Base-by-base conservation (phyloP, 169 alveolate genomes). In the Babesia gibsoni region DNA sequence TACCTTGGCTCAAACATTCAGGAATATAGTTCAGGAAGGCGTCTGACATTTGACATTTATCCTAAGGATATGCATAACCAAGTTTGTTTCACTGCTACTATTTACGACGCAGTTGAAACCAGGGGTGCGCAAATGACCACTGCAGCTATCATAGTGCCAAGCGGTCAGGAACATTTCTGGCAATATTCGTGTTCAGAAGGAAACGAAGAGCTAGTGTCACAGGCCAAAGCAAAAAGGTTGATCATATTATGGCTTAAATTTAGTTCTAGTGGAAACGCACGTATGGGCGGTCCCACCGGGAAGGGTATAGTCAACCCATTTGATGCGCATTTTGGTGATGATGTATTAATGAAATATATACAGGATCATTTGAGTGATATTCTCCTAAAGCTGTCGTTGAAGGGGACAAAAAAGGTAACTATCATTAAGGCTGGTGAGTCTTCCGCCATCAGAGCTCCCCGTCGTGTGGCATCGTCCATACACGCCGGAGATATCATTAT, bases 101-200 rank as follows among this genome's bases (percentile, higher is more conserved):
- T 72, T 18, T 72, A 72, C 67, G 83, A 72, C 58, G 25, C 54
- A 43, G 39, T 59, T 0, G 33, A 6, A 2, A 6, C 27, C 20
- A 49, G 29, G 30, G 22, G 25, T n/a, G 80, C 52, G 1, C 54
- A 18, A 3, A 23, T 56, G 23, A 30, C 54, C 5, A 59, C 67
- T 18, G 73, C 75, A 8, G 67, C 73, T 14, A 41, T 72, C 45
- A 72, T 72, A 10, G 73, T 72, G 33, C 83, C 83, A 6, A 30
- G 74, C 20, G 83, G 66, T 2, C 83, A 72, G 41, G 83, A 72
- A 67, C 83, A 72, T 56, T 48, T 25, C 32, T 72, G 83, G 83
- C 64, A 56, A 67, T 72, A 59, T 35, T 33, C 83, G 41, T 18
- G 66, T 18, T 52, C 73, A 12, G 83, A 72, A 10, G 83, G 83